Evolutionary conservation across 1,284 basidiomycete genomes (phyloP).

Genomic region (Pseudozyma sp.): DNA sequence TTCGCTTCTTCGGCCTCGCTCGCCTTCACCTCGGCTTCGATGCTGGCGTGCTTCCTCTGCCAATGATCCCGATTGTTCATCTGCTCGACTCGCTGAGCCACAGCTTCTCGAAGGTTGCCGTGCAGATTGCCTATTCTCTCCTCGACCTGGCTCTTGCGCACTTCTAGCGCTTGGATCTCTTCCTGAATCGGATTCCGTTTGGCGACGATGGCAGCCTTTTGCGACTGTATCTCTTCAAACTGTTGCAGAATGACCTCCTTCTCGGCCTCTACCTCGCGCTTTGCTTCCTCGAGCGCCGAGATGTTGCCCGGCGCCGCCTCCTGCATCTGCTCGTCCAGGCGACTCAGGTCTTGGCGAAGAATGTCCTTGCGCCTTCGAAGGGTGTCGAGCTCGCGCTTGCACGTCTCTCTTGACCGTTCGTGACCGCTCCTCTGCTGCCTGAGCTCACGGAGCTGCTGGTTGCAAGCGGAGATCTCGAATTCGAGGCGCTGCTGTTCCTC

Average conservation of each 20-base stretch:
- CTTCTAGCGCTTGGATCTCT: constrained; percentile 47
- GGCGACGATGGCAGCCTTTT: constrained; percentile 64
- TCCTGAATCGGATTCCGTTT: constrained; percentile 64
- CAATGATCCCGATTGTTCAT: constrained; percentile 51
- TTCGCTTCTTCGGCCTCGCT: constrained; percentile 72
- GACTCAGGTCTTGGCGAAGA: constrained; percentile 62
- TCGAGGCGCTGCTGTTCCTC: constrained; percentile 35
- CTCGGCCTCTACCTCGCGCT: constrained; percentile 49
- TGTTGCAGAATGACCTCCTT: constrained; percentile 49
- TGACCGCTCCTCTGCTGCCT: constrained; percentile 16
- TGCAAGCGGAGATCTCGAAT: constrained; percentile 17
- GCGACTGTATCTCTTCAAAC: constrained; percentile 49
- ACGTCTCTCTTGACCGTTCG: constrained; percentile 26
- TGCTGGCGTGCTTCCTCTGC: constrained; percentile 38
- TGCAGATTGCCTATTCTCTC: constrained; percentile 34
- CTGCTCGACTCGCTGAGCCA: constrained; percentile 63
- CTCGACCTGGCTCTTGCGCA: constrained; percentile 22
- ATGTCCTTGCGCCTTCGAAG: constrained; percentile 37
- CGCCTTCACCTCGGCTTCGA: constrained; percentile 50
- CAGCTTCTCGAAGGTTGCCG: constrained; percentile 50
- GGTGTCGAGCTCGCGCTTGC: constrained; percentile 22
- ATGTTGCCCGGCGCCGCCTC: constrained; percentile 81
- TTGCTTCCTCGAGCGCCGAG: constrained; percentile 75
- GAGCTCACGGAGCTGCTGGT: constrained; percentile 12
- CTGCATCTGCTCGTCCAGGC: constrained; percentile 75